phyloP scores from a whole-genome alignment of 495 filamentous ascomycete species.

The Penicillium mononematosum region DNA sequence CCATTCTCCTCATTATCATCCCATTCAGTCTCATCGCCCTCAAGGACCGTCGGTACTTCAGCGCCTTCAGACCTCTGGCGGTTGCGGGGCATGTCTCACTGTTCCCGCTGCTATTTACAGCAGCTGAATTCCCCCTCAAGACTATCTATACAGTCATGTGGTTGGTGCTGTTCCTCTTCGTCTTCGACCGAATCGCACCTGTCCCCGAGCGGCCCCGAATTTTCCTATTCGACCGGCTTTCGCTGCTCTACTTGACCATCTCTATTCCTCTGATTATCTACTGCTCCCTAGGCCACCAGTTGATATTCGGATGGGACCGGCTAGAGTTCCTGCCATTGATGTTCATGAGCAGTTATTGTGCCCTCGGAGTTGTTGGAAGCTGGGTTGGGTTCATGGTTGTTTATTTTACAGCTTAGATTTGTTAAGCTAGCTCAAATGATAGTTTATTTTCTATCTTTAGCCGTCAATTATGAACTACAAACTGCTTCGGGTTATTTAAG shows the following conservation, averaged over 20 bases:
- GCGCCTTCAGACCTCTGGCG: slow-evolving; percentile 86
- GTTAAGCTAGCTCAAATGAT: neutral
- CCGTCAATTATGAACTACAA: neutral
- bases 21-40: slow-evolving; percentile 94
- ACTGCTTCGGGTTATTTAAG: neutral
- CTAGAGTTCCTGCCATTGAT: slow-evolving; percentile 93
- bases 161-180: slow-evolving; percentile 80
- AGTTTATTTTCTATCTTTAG: neutral
- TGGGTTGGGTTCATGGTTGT: slow-evolving; percentile 96
- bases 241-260: slow-evolving; percentile 80
- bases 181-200: slow-evolving; percentile 84
- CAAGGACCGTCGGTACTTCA: slow-evolving; percentile 85
- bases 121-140: slow-evolving; percentile 86
- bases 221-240: slow-evolving; percentile 87
- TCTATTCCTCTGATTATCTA: slow-evolving; percentile 89
- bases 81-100: slow-evolving; percentile 94
- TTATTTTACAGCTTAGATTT: slow-evolving; percentile 68
- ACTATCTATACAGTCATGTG: slow-evolving; percentile 90
- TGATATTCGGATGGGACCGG: slow-evolving; percentile 72
- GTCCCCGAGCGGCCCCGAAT: slow-evolving; percentile 69
- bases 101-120: slow-evolving; percentile 90
- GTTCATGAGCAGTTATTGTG: slow-evolving; percentile 95
- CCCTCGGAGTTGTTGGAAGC: slow-evolving; percentile 91
- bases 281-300: slow-evolving; percentile 76
- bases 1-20: slow-evolving; percentile 89